Evolutionary conservation across 306 rosid genomes (phyloP), one percentile per base, ranked within the genome.

Genomic region (Prunus campanulata): DNA sequence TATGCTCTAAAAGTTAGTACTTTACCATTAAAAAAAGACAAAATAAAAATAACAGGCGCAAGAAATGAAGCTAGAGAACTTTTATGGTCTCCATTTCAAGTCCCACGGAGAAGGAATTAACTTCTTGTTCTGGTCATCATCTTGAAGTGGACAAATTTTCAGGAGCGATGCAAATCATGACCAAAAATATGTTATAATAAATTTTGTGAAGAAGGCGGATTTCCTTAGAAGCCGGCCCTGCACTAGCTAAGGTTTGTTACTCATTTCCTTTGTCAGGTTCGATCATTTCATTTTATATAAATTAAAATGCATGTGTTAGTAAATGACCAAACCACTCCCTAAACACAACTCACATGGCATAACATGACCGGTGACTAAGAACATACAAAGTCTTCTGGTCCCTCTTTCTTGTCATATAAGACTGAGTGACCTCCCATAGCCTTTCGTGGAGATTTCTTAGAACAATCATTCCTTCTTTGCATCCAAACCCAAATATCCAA

Each of bases 341-440:
- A 20, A 74, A 68, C 77, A 52, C 72, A 10, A 25, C 48, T 72
- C 85, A 83, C 84, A 83, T 72, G 87, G 82, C 70, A 14, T 42
- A 83, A 83, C 83, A 56, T 83, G 82, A 83, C 72, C 74, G 83
- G 85, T 70, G 47, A 75, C 80, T 39, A 42, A 63, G 71, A 80
- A 74, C 10, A n/a, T 12, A 66, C 78, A 68, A 59, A 67, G 35
- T 74, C 47, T 51, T 30, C 32, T 44, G 42, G 25, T 72, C 75
- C 51, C 48, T 35, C 39, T 32, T 9, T 24, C 11, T 44, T 24
- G 29, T n/a, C 47, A 25, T 24, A 77, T 72, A 77, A 47, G 57
- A 15, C 4, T 16, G 22, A 32, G n/a, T 48, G 63, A 77, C 22
- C 48, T 48, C 42, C 66, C 63, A 16, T 13, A 57, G 1, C 75